phyloP scores from a whole-genome alignment of 768 basidiomycete species.

The Rhizopogon salebrosus region DNA sequence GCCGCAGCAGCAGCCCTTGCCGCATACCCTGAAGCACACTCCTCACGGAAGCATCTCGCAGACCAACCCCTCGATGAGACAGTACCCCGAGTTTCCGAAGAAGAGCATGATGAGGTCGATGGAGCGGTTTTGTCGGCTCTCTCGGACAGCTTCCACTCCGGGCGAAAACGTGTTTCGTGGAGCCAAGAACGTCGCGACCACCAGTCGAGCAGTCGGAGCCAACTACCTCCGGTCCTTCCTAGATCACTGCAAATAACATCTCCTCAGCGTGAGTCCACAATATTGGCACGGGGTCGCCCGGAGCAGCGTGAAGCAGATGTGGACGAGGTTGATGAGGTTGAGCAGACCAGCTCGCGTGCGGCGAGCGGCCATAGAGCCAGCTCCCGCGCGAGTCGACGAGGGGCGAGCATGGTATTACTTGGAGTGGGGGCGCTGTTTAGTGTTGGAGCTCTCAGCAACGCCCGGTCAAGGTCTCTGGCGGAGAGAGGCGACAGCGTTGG shows the following conservation, averaged over 20 bases:
- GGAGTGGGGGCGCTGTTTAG: constrained; percentile 73
- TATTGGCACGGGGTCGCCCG: constrained; percentile 39
- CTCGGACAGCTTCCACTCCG: constrained; percentile 76
- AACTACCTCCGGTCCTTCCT: constrained; percentile 29
- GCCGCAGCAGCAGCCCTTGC: constrained; percentile 68
- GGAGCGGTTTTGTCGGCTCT: constrained; percentile 53
- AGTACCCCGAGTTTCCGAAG: constrained; percentile 17
- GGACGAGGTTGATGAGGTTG: constrained; percentile 21
- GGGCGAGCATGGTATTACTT: constrained; percentile 79
- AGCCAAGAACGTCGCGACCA: constrained; percentile 45
- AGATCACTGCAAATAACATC: constrained; percentile 31
- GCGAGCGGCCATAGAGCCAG: constrained; percentile 25
- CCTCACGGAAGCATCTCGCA: constrained; percentile 22
- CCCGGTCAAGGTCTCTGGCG: constrained; percentile 20
- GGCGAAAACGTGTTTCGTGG: constrained; percentile 66
- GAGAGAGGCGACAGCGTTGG: constrained; percentile 36
- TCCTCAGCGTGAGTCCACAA: constrained; percentile 14
- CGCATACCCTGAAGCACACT: constrained; percentile 50
- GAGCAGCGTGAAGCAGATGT: constrained; percentile 33
- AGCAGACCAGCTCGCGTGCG: constrained; percentile 3
- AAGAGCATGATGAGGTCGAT: constrained; percentile 37
- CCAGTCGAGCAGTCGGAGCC: constrained; percentile 30
- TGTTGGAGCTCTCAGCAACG: constrained; percentile 45
- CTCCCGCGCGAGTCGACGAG: constrained; percentile 64
- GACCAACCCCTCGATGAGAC: constrained; percentile 19